These are phyloP conservation scores for Chrysoporthe cubensis DNA, from an alignment of 2,329 filamentous ascomycete genomes.

Conservation along the genomic window DNA sequence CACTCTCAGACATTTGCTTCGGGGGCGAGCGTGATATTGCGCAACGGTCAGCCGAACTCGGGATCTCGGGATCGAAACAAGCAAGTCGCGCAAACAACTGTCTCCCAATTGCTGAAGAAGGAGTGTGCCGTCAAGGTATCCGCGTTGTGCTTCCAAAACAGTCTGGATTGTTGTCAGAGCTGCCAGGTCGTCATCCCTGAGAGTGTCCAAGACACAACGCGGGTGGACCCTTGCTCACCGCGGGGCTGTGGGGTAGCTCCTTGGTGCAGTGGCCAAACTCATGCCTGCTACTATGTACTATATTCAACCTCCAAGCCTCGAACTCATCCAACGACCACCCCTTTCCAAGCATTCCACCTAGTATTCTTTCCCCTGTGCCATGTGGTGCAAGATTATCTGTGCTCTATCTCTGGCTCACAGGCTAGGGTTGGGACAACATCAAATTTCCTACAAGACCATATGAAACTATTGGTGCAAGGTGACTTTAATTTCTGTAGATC, in stretches of 20 bases:
- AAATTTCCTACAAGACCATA: background rate
- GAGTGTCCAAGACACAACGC: constrained; percentile 3
- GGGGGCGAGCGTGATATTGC: background rate
- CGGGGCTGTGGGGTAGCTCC: constrained; percentile 23
- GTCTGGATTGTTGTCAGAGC: constrained; percentile 19
- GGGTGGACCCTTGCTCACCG: constrained; percentile 18
- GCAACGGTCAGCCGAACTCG: background rate
- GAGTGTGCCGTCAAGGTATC: constrained; percentile 2
- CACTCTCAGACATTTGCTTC: constrained; percentile 41
- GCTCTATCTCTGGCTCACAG: background rate
- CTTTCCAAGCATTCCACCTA: background rate
- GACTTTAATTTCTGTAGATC: background rate
- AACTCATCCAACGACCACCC: background rate
- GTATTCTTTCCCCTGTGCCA: background rate
- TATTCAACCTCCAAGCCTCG: background rate
- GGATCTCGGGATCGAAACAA: background rate
- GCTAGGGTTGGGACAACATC: background rate
- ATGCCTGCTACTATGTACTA: background rate
- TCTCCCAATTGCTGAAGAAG: too few species aligned
- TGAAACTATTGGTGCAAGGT: too few species aligned
- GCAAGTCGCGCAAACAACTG: background rate
- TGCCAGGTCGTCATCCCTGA: constrained; percentile 19
- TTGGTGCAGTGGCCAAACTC: background rate
- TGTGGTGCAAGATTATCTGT: background rate
- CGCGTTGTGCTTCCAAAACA: constrained; percentile 4